Evolutionary conservation across 805 yeast genomes (phyloP).

Genomic region (Starmerella lactis-condensi): DNA sequence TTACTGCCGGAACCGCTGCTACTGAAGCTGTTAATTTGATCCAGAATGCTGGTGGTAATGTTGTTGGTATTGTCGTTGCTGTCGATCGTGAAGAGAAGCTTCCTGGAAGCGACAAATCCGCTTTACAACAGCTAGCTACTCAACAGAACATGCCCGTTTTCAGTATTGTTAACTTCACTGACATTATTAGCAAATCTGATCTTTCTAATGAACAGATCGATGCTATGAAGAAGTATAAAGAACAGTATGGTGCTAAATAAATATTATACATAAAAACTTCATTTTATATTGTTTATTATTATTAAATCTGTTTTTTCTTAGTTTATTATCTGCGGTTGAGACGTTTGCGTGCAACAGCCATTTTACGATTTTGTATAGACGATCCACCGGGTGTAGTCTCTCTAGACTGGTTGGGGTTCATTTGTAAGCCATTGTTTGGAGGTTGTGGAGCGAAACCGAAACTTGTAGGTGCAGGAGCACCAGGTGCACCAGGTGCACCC

Average conservation of each 20-base stretch:
- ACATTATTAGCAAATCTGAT: constrained; percentile 36
- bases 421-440: neutral
- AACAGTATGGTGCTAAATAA: constrained; percentile 16
- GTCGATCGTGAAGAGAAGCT: constrained; percentile 85
- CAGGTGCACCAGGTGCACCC: neutral
- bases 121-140: constrained; percentile 62
- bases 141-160: constrained; percentile 66
- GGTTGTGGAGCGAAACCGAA: neutral
- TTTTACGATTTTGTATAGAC: constrained; percentile 4
- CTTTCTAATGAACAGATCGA: constrained; percentile 16
- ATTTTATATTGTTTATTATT: neutral
- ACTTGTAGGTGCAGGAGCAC: neutral
- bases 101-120: constrained; percentile 48
- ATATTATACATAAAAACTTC: neutral
- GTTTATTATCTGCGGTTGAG: constrained; percentile 4
- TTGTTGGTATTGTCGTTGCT: constrained; percentile 75
- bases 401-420: constrained; percentile 4
- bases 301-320: neutral
- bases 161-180: constrained; percentile 57
- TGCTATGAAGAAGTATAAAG: constrained; percentile 19
- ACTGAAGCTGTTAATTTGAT: constrained; percentile 82
- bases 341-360: constrained; percentile 12
- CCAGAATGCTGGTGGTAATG: constrained; percentile 43
- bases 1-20: constrained; percentile 97
- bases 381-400: constrained; percentile 9